Evolutionary conservation across 2,329 filamentous ascomycete genomes (phyloP).

Genomic region (Stromatinia cepivora): DNA sequence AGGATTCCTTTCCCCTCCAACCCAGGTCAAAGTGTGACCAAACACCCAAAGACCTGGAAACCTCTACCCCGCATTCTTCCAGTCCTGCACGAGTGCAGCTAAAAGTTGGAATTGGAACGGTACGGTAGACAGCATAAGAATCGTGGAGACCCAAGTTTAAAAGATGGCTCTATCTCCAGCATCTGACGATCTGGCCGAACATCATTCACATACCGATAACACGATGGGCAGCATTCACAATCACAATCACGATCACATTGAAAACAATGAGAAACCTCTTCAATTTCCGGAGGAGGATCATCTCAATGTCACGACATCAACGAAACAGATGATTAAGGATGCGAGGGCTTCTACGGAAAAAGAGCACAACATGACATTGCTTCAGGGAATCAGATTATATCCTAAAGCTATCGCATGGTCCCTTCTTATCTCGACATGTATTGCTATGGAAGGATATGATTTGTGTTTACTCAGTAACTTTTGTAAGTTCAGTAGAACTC

Average conservation of each 20-base stretch:
- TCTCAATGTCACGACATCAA: slow-evolving; percentile 19
- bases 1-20: slow-evolving; percentile 20
- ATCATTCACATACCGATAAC: slow-evolving; percentile 2
- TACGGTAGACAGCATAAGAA: slow-evolving; percentile 15
- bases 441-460: slow-evolving; percentile 48
- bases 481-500: slow-evolving; percentile 34
- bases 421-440: slow-evolving; percentile 43
- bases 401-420: slow-evolving; percentile 41
- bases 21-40: slow-evolving; percentile 18
- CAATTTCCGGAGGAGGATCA: slow-evolving; percentile 15
- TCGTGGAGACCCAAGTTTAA: slow-evolving; percentile 19
- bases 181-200: slow-evolving; percentile 16
- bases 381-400: slow-evolving; percentile 33
- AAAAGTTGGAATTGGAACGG: slow-evolving; percentile 14
- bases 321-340: slow-evolving; percentile 23
- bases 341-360: slow-evolving; percentile 20
- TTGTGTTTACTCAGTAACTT: slow-evolving; percentile 42
- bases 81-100: slow-evolving; percentile 16
- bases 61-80: slow-evolving; percentile 21
- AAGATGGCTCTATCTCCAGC: slow-evolving; percentile 18
- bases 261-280: slow-evolving; percentile 17
- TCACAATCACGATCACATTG: neutral
- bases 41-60: slow-evolving; percentile 23
- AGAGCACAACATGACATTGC: slow-evolving; percentile 25
- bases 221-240: slow-evolving; percentile 11